Evolutionary conservation across 805 yeast species (phyloP), one percentile per base, ranked within the genome.

Genomic region (Hanseniaspora nectarophila): DNA sequence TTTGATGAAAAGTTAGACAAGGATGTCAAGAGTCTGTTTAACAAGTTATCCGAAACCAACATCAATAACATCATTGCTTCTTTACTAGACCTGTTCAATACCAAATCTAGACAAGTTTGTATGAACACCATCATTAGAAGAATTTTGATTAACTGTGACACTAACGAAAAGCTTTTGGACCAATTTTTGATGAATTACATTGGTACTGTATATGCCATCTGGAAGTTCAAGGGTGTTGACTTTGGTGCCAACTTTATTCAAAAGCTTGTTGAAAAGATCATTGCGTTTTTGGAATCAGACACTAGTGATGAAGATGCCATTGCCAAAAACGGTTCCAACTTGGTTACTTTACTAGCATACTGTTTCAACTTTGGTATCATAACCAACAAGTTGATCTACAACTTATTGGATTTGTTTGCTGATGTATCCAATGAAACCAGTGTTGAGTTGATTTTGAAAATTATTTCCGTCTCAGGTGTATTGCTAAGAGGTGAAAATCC

Each of bases 401-500:
- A 88, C 61, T 64, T 92, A 34, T 78, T 92, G 54, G 67, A 70
- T 18, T 37, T 63, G 20, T 68, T 85, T 54, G 73, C 78, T 21
- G 65, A 67, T 5, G 74, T 78, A 1, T 73, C 85, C 16, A 73
- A 76, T 52, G 96, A 89, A 63, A 58, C 70, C 18, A 81, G 82
- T 57, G 84, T 95, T 2, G 97, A 89, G 59, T 66, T 86, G 16
- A 70, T 92, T 45, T 68, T 90, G 49, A 77, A 82, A 57, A 70
- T 90, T 18, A 71, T 92, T 20, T 76, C 83, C 46, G 78, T 78
- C 33, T 77, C 88, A 10, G 99, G 98, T 42, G 75, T 80, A 9
- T 86, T 85, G 61, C 76, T 92, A 67, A 78, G 98, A 62, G 69
- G 85, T 4, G 98, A 92, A 63, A 98, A 92, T 63, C 94, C 97